Percentiles rank a stretch among this genome's conserved stretches.
phyloP scores from a whole-genome alignment of 2,329 filamentous ascomycete species.

The Drechslera avenae region DNA sequence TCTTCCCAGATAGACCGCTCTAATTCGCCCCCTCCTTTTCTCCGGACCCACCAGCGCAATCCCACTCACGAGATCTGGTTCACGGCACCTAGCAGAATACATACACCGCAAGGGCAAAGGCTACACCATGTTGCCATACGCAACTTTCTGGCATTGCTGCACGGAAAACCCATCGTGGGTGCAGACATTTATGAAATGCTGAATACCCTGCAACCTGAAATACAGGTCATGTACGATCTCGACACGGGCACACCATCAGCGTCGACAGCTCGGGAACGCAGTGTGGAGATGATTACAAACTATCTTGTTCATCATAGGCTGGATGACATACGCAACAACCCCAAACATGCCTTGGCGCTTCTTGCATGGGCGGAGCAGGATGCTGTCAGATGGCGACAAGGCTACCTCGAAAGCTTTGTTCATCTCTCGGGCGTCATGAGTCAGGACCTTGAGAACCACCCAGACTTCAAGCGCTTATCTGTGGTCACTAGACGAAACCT shows the following conservation, averaged over 20 bases:
- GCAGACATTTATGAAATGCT: slow-evolving; percentile 67
- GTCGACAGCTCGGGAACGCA: slow-evolving; percentile 49
- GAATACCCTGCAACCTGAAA: slow-evolving; percentile 64
- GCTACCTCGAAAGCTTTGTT: slow-evolving; percentile 70
- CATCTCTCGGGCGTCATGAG: slow-evolving; percentile 67
- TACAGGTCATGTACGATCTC: slow-evolving; percentile 61
- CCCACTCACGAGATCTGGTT: slow-evolving; percentile 63
- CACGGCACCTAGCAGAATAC: slow-evolving; percentile 59
- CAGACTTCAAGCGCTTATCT: slow-evolving; percentile 64
- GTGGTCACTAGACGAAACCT: slow-evolving; percentile 67
- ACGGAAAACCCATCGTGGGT: slow-evolving; percentile 68
- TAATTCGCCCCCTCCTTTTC: slow-evolving; percentile 22
- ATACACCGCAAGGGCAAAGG: slow-evolving; percentile 54
- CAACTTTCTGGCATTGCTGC: slow-evolving; percentile 71
- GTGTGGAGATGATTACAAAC: slow-evolving; percentile 63
- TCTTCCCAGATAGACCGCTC: slow-evolving; percentile 10
- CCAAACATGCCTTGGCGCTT: slow-evolving; percentile 64
- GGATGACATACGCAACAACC: slow-evolving; percentile 67
- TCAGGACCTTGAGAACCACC: slow-evolving; percentile 52
- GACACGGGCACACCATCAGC: slow-evolving; percentile 41
- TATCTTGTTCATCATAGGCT: slow-evolving; percentile 65
- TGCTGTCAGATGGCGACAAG: slow-evolving; percentile 67
- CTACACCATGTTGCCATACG: slow-evolving; percentile 69
- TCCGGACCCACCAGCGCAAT: slow-evolving; percentile 12
- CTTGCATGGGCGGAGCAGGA: slow-evolving; percentile 70